Conservation (phyloP, 2,329 filamentous ascomycete species). For the Neofusicoccum parvum region DNA sequence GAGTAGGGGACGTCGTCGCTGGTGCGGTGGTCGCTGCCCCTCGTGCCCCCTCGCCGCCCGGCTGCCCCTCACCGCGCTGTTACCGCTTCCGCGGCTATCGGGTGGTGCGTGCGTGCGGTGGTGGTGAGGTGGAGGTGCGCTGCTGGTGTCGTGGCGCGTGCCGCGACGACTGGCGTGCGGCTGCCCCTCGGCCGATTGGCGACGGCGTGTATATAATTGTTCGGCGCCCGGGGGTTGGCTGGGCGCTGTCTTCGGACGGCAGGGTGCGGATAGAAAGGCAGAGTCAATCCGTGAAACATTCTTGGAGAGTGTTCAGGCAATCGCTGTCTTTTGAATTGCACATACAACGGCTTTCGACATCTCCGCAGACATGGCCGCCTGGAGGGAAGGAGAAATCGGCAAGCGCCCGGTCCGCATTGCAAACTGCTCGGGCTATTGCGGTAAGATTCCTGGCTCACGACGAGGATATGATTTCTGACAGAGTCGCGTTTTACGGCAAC, state of each 20-base stretch:
- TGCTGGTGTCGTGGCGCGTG: background rate
- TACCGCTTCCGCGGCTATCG: background rate
- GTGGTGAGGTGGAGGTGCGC: background rate
- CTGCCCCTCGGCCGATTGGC: no score
- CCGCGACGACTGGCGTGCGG: background rate
- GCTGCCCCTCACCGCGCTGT: background rate
- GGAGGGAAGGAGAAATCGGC: conserved; percentile 28
- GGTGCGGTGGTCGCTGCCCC: no score
- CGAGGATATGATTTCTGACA: no score
- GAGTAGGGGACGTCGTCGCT: no score
- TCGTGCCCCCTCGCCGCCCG: no score
- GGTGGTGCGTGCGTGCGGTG: background rate
- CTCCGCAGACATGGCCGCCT: background rate
- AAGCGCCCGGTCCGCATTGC: conserved; percentile 39
- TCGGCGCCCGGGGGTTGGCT: no score
- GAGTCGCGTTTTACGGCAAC: conserved; percentile 18
- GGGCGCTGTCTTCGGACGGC: no score
- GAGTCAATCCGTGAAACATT: no score
- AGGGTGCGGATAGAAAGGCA: no score
- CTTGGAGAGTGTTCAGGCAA: no score
- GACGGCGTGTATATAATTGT: no score
- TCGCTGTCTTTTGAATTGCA: no score
- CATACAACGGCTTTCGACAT: background rate
- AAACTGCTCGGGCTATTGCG: conserved; percentile 41
- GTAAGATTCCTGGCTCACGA: background rate